Conservation (phyloP, 352 stramenopile species). For the Phytophthora podocarpi region DNA sequence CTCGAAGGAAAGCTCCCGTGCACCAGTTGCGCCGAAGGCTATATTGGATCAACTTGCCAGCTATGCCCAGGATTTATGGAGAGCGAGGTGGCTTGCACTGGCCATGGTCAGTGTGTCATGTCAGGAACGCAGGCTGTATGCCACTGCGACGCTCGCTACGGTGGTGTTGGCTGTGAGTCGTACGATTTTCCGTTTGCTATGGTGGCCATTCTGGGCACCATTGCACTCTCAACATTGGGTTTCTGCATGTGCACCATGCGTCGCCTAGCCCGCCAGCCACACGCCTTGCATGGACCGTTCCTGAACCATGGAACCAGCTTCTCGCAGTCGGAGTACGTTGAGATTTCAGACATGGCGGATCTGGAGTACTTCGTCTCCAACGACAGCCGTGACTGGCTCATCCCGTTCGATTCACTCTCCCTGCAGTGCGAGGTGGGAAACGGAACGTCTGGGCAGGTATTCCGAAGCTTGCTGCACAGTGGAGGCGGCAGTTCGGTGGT, state of each 20-base stretch:
- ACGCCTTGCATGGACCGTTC: constrained; percentile 47
- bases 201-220: constrained; percentile 77
- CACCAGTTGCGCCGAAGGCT: constrained; percentile 74
- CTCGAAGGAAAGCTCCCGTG: constrained; percentile 68
- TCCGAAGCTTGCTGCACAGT: constrained; percentile 83
- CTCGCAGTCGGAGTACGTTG: constrained; percentile 82
- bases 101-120: constrained; percentile 72
- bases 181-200: constrained; percentile 89
- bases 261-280: constrained; percentile 70
- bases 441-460: constrained; percentile 90
- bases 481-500: constrained; percentile 85
- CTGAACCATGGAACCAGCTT: constrained; percentile 73
- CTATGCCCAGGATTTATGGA: constrained; percentile 79
- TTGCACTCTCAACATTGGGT: constrained; percentile 79
- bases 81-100: constrained; percentile 71
- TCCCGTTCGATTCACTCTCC: constrained; percentile 88
- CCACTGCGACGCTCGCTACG: constrained; percentile 77
- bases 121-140: constrained; percentile 59
- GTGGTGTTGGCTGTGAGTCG: constrained; percentile 71
- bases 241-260: constrained; percentile 91
- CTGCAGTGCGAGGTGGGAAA: constrained; percentile 87
- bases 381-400: constrained; percentile 89
- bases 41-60: constrained; percentile 73
- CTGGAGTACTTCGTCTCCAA: constrained; percentile 90
- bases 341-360: constrained; percentile 87